Base-by-base conservation (phyloP, 495 filamentous ascomycete species). In the Monascus purpureus region DNA sequence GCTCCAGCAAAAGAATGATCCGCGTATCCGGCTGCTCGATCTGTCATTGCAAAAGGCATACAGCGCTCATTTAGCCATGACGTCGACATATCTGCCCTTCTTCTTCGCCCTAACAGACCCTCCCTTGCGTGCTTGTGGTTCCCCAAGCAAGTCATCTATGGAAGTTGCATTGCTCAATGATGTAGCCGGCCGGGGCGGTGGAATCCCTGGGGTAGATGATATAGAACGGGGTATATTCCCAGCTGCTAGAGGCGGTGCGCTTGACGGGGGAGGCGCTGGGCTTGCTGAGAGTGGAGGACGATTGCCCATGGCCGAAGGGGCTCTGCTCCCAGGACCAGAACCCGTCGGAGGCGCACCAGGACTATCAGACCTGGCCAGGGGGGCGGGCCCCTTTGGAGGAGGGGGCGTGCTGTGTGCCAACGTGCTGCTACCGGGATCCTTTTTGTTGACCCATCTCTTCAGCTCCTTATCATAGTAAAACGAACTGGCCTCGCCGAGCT, bases 371-470 rank as follows among this genome's bases (percentile, higher is more conserved):
- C 60, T 45, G 29, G 57, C 63, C 17, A 56, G 53, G 30, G 62
- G 60, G 28, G 58, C 59, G 9, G 60, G 49, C 13, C 52, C 55
- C 38, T 57, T 64, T 4, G 69, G 64, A 31, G 72, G 66, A 13
- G 68, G 65, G 7, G 73, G 62, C 0, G 67, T 58, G 9, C 70
- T 47, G 46, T 65, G 53, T 40, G 75, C 61, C 41, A 57, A 40
- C 9, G 56, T 53, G 8, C 57, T 48, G 31, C 55, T 57, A 17
- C 49, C 55, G 1, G 62, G 60, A 11, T 74, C 77, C 49, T 95
- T 95, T 64, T 95, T 94, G 56, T 99, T 94, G 55, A 99, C 72
- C 92, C 92, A 99, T 48, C 88, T 83, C 66, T 92, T 92, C 33
- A 93, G 67, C 13, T 93, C 82, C 3, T 82, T 77, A 53, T 99